Conservation (phyloP, 225 moss, liverwort and hornwort genomes). For the Pseudisothecium myosuroides region DNA sequence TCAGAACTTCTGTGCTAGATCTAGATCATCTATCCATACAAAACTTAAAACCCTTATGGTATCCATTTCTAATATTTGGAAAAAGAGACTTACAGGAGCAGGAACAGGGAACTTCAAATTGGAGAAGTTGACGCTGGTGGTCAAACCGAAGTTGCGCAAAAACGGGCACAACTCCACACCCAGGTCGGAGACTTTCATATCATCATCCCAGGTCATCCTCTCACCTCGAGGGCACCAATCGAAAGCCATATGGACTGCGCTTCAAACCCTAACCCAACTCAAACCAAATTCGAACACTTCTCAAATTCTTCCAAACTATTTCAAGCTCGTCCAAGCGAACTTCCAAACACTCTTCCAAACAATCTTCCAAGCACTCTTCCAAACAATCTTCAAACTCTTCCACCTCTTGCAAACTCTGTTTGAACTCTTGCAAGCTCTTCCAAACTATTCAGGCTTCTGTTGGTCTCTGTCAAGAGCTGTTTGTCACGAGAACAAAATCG, state of each 20-base stretch:
- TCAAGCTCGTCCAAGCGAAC: neutral
- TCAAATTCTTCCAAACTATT: neutral
- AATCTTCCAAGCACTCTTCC: neutral
- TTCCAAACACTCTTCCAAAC: neutral
- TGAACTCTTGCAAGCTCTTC: neutral
- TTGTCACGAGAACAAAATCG: neutral
- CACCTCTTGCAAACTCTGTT: neutral
- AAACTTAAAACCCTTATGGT: neutral
- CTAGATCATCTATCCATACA: neutral
- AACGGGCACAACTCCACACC: conserved; percentile 32
- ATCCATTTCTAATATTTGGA: neutral
- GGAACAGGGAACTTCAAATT: conserved; percentile 19
- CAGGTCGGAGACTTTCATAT: neutral
- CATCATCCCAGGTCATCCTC: neutral
- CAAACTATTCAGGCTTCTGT: neutral
- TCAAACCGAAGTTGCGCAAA: conserved; percentile 32
- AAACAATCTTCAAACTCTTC: neutral
- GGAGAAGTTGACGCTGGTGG: conserved; percentile 20
- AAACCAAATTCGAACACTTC: neutral
- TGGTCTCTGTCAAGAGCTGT: neutral
- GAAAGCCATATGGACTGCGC: neutral
- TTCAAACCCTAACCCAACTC: neutral
- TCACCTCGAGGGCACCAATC: neutral
- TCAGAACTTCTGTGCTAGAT: neutral
- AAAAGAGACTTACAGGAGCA: conserved; percentile 19